Percentiles rank a stretch among this genome's conserved stretches.
These are phyloP conservation scores for Hypoxylon sp. DNA, from an alignment of 2,329 filamentous ascomycete genomes.

Conservation along the genomic window DNA sequence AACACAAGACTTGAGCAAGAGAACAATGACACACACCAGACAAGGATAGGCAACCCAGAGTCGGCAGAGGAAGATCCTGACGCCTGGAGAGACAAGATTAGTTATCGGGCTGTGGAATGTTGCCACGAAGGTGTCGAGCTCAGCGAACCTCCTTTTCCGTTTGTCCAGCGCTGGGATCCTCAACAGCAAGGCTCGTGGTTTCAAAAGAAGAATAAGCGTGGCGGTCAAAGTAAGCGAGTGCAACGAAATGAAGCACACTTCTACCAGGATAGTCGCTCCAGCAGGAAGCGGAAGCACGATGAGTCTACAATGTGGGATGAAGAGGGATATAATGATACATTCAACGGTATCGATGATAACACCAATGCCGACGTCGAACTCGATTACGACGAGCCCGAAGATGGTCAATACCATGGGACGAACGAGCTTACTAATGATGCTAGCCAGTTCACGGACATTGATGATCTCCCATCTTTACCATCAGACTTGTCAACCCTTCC, in stretches of 20 bases:
- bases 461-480: constrained; percentile 76
- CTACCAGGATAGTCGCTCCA: constrained; percentile 55
- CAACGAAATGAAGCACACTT: constrained; percentile 60
- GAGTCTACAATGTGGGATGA: constrained; percentile 56
- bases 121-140: constrained; percentile 77
- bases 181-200: constrained; percentile 71
- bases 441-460: constrained; percentile 64
- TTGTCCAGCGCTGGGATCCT: constrained; percentile 89
- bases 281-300: constrained; percentile 67
- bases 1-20: constrained; percentile 55
- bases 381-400: constrained; percentile 60
- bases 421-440: constrained; percentile 49
- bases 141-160: constrained; percentile 88
- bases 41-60: constrained; percentile 27
- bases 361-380: constrained; percentile 55
- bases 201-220: constrained; percentile 59
- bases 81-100: constrained; percentile 81
- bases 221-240: constrained; percentile 66
- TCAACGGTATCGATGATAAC: constrained; percentile 54
- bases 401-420: constrained; percentile 51
- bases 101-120: constrained; percentile 86
- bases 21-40: constrained; percentile 42
- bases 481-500: constrained; percentile 69
- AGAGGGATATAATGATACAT: constrained; percentile 54
- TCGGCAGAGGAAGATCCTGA: constrained; percentile 66